Evolutionary conservation across 2,329 filamentous ascomycete species (phyloP).

Genomic region (Fusarium tupiense): DNA sequence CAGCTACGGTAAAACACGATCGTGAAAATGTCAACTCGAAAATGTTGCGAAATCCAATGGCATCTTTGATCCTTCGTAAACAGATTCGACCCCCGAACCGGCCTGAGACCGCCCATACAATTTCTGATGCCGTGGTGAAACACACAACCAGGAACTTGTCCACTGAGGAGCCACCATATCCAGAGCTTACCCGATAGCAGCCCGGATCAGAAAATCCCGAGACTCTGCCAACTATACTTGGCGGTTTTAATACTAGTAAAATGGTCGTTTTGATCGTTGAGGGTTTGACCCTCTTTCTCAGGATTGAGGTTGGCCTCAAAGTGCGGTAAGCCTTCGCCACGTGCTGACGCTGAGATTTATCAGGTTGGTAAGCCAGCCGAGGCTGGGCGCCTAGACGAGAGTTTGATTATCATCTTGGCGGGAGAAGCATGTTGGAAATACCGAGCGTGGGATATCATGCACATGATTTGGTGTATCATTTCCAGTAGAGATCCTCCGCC

Average conservation of each 20-base stretch:
- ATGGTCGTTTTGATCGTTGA: conserved; percentile 13
- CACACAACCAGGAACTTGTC: conserved; percentile 11
- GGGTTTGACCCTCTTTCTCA: conserved; percentile 29
- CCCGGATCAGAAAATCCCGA: conserved; percentile 19
- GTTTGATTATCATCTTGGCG: conserved; percentile 33
- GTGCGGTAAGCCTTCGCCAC: conserved; percentile 13
- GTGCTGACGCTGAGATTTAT: conserved; percentile 22
- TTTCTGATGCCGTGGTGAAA: conserved; percentile 37
- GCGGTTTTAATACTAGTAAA: conserved; percentile 18
- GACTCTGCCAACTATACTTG: conserved; percentile 10
- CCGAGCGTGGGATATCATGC: conserved; percentile 15
- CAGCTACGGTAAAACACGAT: neutral
- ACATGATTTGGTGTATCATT: conserved; percentile 48
- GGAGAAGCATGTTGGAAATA: conserved; percentile 7
- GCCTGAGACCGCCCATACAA: conserved; percentile 20
- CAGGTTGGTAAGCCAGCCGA: conserved; percentile 13
- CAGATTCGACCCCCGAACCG: neutral
- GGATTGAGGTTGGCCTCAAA: conserved; percentile 26
- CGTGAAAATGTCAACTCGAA: neutral
- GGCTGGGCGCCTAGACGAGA: conserved; percentile 22
- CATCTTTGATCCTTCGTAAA: conserved; percentile 13
- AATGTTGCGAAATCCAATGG: conserved; percentile 15
- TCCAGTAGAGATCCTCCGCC: conserved; percentile 65
- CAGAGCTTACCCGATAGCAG: conserved; percentile 24
- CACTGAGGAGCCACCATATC: conserved; percentile 22